phyloP scores from a whole-genome alignment of 345 rosid genomes.

The Gossypium bickii region DNA sequence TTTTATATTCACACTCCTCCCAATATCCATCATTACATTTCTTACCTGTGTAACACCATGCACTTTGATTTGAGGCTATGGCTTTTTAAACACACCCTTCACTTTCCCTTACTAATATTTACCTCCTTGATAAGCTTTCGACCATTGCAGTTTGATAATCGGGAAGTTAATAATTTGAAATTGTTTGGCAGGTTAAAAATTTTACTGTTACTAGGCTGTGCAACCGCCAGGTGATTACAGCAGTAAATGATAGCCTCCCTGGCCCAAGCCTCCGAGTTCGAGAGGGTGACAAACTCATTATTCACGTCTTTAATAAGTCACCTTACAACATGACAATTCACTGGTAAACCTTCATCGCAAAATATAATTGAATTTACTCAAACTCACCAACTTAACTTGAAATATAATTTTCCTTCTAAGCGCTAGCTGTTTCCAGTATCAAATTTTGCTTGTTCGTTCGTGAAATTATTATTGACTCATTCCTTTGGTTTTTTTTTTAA shows the following conservation, averaged over 20 bases:
- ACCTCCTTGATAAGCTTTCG: background rate
- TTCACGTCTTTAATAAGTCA: slow-evolving; percentile 70
- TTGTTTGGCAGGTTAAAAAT: slow-evolving; percentile 58
- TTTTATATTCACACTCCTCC: background rate
- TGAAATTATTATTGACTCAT: background rate
- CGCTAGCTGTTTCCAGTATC: background rate
- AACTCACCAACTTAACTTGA: background rate
- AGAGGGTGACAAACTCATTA: slow-evolving; percentile 74
- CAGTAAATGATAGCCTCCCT: slow-evolving; percentile 70
- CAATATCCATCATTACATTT: background rate
- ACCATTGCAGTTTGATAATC: background rate
- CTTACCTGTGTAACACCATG: background rate
- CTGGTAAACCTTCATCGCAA: slow-evolving; percentile 40
- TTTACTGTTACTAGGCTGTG: slow-evolving; percentile 50
- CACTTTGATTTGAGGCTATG: background rate
- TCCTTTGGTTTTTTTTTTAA: background rate
- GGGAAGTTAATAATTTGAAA: background rate
- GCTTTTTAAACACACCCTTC: background rate
- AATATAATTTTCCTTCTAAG: background rate
- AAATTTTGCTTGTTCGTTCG: background rate
- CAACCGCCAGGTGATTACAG: slow-evolving; percentile 52
- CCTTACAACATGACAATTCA: slow-evolving; percentile 85
- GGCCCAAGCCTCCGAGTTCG: slow-evolving; percentile 59
- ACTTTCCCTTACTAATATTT: background rate
- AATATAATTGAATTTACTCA: background rate